Conservation (phyloP, 164 flowering plant species). For the Annona cherimola region DNA sequence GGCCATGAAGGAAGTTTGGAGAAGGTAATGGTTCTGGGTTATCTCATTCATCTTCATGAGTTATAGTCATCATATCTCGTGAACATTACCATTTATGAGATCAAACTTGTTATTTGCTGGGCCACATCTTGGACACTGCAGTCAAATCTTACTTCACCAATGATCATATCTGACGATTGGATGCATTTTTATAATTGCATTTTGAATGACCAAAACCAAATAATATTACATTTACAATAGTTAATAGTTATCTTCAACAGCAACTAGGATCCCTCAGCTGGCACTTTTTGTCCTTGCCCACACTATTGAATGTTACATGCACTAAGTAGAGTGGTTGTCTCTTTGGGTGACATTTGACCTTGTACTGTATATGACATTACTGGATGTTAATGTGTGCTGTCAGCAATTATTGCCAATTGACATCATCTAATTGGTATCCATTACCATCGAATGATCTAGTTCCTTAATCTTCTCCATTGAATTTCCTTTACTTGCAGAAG, state of each 20-base stretch:
- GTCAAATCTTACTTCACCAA: neutral
- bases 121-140: neutral
- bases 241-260: too few species aligned
- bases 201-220: neutral
- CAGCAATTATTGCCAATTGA: too few species aligned
- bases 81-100: neutral
- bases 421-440: too few species aligned
- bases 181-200: neutral
- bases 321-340: too few species aligned
- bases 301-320: too few species aligned
- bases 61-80: neutral
- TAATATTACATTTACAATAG: too few species aligned
- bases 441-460: too few species aligned
- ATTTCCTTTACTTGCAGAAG: conserved; percentile 47
- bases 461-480: neutral
- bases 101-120: neutral
- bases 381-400: too few species aligned
- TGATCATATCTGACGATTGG: neutral
- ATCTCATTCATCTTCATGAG: neutral
- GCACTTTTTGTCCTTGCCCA: too few species aligned
- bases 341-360: too few species aligned
- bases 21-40: neutral
- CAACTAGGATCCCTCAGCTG: too few species aligned
- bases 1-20: neutral
- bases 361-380: too few species aligned